A percentile compares a stretch with the other conserved stretches of the same genome.
phyloP scores from a whole-genome alignment of 2,329 filamentous ascomycete genomes.

The Colletotrichum cuscutae region DNA sequence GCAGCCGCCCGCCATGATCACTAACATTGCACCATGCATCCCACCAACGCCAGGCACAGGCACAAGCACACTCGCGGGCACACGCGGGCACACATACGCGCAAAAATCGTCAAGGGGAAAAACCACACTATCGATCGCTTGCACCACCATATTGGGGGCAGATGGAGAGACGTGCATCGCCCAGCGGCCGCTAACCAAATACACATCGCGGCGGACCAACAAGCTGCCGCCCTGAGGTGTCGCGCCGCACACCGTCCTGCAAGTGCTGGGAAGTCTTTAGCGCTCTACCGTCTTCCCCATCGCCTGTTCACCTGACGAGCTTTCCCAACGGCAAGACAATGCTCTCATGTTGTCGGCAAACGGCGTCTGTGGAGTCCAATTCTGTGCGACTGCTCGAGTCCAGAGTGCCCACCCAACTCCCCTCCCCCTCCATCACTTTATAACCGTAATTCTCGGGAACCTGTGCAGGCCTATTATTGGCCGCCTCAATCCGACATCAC shows the following conservation, averaged over 20 bases:
- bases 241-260: slow-evolving; percentile 21
- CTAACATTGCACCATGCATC: slow-evolving; percentile 7
- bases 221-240: slow-evolving; percentile 14
- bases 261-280: slow-evolving; percentile 18
- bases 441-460: not conserved
- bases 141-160: slow-evolving; percentile 2
- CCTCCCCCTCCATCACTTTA: not conserved
- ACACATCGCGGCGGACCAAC: not conserved
- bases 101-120: not conserved
- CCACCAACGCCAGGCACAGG: not conserved
- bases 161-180: not conserved
- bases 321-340: not conserved
- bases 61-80: not conserved
- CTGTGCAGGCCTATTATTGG: slow-evolving; percentile 10
- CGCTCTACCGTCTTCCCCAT: not conserved
- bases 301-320: not conserved
- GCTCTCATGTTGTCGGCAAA: not conserved
- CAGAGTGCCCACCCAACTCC: not conserved
- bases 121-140: slow-evolving; percentile 12
- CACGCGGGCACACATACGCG: too few species aligned
- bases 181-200: not conserved
- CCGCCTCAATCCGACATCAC: slow-evolving; percentile 10
- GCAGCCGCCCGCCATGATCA: slow-evolving; percentile 25
- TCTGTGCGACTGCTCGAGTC: not conserved
- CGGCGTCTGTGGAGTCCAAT: not conserved